These are phyloP conservation scores for Barnettozyma wickerhamii DNA, from an alignment of 805 yeast genomes.

Conservation along the genomic window DNA sequence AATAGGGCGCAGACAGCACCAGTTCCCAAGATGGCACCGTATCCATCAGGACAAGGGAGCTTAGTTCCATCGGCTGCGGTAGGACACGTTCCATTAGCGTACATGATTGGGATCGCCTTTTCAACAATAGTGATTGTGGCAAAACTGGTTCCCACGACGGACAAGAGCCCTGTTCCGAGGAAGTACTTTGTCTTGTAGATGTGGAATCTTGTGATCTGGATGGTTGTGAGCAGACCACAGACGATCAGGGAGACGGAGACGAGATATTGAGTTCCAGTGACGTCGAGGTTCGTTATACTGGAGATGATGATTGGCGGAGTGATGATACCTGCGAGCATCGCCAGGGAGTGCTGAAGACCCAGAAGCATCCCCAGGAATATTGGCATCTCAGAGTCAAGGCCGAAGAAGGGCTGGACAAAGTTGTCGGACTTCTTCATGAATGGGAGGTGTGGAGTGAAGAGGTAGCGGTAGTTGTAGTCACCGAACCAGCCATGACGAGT, in stretches of 20 bases:
- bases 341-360: conserved; percentile 83
- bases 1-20: conserved; percentile 73
- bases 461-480: conserved; percentile 74
- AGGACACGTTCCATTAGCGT: conserved; percentile 64
- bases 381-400: conserved; percentile 77
- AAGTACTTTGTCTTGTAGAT: conserved; percentile 69
- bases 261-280: conserved; percentile 50
- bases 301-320: conserved; percentile 79
- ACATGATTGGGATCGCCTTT: conserved; percentile 79
- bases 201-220: conserved; percentile 81
- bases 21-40: conserved; percentile 82
- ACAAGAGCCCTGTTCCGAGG: conserved; percentile 82
- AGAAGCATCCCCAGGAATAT: conserved; percentile 68
- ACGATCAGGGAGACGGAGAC: conserved; percentile 71
- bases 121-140: conserved; percentile 80
- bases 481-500: conserved; percentile 84
- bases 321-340: conserved; percentile 91
- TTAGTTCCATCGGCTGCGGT: conserved; percentile 55
- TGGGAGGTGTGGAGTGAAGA: conserved; percentile 80
- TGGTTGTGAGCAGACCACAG: conserved; percentile 62
- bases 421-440: conserved; percentile 40
- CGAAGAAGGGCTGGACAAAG: conserved; percentile 77
- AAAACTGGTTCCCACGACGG: conserved; percentile 90
- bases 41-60: conserved; percentile 85
- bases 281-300: conserved; percentile 51